Base-by-base conservation (phyloP, 306 rosid species). In the Inga oerstediana region DNA sequence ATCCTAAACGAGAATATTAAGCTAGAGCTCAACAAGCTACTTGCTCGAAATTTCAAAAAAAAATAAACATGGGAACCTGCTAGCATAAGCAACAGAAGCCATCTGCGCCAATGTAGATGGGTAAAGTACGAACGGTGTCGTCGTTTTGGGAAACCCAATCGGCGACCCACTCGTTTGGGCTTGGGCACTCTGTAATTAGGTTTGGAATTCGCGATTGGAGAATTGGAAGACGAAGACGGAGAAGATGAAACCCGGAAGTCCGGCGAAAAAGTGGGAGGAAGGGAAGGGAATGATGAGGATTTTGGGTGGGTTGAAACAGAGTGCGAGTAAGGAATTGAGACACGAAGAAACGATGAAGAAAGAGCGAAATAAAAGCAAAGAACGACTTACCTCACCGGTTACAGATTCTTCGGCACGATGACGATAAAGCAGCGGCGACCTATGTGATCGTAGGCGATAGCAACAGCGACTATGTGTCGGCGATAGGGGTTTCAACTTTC, bases 31-130 rank as follows among this genome's bases (percentile, higher is more conserved):
- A 9, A 51, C 20, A 24, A 69, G 32, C 35, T 22, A 13, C 17
- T 44, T 0, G 30, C 22, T 19, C 9, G 41, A 2, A 10, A 10
- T 71, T 44, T 37, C 41, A 37, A 5, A 5, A 37, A 37, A 37
- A 39, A 39, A 27, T 0, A 39, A 39, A 39, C 1, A 39, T 39
- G 43, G 43, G 43, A 3, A 92, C 97, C 97, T 91, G 95, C 95
- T 88, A 76, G 98, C 97, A 73, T 94, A 92, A 43, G 95, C 93
- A 17, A 97, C 94, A 19, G 96, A 94, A 76, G 97, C 95, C 49
- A 94, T 91, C 76, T 39, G 89, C 88, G 39, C 97, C 97, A 10
- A 88, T 81, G 82, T 88, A 90, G 61, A 90, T 91, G 1, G 98
- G 98, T 71, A 89, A 89, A 77, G 92, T 82, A 75, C 98, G 97